Evolutionary conservation across 176 grass and related monocot genomes (phyloP).

Genomic region (Aegilops tauschii): DNA sequence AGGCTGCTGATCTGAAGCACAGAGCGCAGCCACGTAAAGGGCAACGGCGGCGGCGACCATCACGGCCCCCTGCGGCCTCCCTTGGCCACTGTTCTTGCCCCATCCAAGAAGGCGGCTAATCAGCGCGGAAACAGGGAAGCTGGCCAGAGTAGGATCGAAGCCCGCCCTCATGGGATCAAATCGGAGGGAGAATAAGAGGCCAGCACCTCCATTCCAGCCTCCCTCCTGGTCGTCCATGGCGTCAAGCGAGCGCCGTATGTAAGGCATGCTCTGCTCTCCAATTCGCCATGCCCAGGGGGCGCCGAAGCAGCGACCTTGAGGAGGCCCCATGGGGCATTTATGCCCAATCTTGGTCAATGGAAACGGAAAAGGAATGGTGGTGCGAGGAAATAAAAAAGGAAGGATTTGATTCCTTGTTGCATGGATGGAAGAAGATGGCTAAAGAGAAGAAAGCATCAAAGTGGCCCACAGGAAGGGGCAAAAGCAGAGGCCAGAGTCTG

Average conservation of each 20-base stretch:
- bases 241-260: slow-evolving; percentile 19
- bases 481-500: slow-evolving; percentile 37
- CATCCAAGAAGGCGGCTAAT: slow-evolving; percentile 27
- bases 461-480: slow-evolving; percentile 1
- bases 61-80: not conserved
- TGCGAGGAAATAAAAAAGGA: not conserved
- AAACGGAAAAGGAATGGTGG: not conserved
- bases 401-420: slow-evolving; percentile 34
- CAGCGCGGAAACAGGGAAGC: slow-evolving; percentile 34
- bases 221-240: not conserved
- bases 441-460: slow-evolving; percentile 36
- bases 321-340: slow-evolving; percentile 39
- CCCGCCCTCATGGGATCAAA: slow-evolving; percentile 17
- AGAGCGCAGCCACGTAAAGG: not conserved
- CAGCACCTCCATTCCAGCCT: not conserved
- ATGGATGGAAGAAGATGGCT: slow-evolving; percentile 14
- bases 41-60: not conserved
- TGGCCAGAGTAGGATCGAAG: slow-evolving; percentile 10
- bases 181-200: slow-evolving; percentile 24
- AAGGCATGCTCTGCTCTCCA: slow-evolving; percentile 5
- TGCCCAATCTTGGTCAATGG: slow-evolving; percentile 16
- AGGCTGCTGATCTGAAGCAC: not conserved
- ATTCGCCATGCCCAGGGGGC: slow-evolving; percentile 30
- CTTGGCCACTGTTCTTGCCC: not conserved
- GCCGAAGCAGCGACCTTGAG: slow-evolving; percentile 11